Evolutionary conservation across 2,329 filamentous ascomycete species (phyloP).

Genomic region (Niveomyces coronatus): DNA sequence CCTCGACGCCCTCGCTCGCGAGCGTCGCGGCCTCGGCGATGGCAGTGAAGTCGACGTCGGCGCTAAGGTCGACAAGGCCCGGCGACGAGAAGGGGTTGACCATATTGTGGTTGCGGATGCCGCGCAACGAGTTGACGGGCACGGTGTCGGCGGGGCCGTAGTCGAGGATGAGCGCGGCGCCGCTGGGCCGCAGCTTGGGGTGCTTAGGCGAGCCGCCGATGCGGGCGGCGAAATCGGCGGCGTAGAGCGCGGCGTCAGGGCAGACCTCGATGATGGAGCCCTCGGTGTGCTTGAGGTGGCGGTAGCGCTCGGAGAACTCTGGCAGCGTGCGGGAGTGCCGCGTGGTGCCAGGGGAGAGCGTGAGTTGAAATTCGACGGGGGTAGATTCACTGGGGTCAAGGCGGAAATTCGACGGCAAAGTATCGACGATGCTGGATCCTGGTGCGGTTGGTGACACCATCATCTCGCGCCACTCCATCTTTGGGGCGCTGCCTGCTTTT

Average conservation of each 20-base stretch:
- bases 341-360: conserved; percentile 62
- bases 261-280: conserved; percentile 79
- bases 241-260: conserved; percentile 74
- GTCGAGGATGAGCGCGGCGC: conserved; percentile 90
- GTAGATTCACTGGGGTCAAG: conserved; percentile 39
- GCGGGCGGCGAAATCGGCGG: conserved; percentile 68
- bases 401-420: conserved; percentile 37
- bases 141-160: conserved; percentile 75
- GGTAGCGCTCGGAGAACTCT: conserved; percentile 69
- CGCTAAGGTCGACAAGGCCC: conserved; percentile 78
- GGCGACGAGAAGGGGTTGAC: conserved; percentile 73
- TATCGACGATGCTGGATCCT: conserved; percentile 39
- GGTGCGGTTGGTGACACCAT: conserved; percentile 60
- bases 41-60: conserved; percentile 86
- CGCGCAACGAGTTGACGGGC: conserved; percentile 80
- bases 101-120: conserved; percentile 66
- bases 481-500: conserved; percentile 25
- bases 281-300: conserved; percentile 54
- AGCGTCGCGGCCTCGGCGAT: conserved; percentile 71
- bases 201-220: conserved; percentile 59
- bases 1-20: conserved; percentile 72
- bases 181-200: conserved; percentile 54
- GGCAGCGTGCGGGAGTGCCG: conserved; percentile 80
- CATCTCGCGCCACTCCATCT: conserved; percentile 68
- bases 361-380: conserved; percentile 78